A percentile compares a stretch with the other conserved stretches of the same genome.
Conservation (phyloP, 148 eudicot genomes). For the Heliosperma pusillum region DNA sequence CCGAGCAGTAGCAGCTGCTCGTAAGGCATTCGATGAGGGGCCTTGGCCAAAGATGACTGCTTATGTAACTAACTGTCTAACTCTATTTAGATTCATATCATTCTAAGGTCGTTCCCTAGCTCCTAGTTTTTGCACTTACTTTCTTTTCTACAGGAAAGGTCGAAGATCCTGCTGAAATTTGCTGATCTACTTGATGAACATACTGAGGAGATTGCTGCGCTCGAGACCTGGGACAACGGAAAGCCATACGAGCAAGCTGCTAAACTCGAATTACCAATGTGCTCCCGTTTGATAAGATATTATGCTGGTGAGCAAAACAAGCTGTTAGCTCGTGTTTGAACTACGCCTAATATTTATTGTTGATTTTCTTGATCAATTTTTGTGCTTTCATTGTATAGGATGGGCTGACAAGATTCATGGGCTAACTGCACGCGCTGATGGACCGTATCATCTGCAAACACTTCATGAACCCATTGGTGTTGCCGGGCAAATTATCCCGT, state of each 20-base stretch:
- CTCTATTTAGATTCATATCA: neutral
- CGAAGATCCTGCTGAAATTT: conserved; percentile 43
- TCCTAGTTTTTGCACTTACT: neutral
- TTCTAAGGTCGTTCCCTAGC: neutral
- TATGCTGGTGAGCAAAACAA: conserved; percentile 50
- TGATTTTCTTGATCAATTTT: neutral
- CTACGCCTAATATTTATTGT: neutral
- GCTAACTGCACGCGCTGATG: conserved; percentile 65
- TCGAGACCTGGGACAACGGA: conserved; percentile 79
- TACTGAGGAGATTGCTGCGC: conserved; percentile 66
- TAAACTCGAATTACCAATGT: conserved; percentile 53
- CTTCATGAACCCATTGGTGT: conserved; percentile 84
- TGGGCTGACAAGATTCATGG: conserved; percentile 91
- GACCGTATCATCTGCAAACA: conserved; percentile 58
- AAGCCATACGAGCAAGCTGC: conserved; percentile 64
- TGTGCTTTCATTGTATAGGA: conserved; percentile 30
- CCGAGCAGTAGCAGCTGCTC: conserved; percentile 74
- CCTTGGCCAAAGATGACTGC: conserved; percentile 90
- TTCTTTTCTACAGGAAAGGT: conserved; percentile 45
- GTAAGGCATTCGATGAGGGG: conserved; percentile 83
- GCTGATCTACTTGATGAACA: conserved; percentile 76
- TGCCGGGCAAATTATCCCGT: conserved; percentile 79
- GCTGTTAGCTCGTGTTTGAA: conserved; percentile 1
- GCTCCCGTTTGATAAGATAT: conserved; percentile 53
- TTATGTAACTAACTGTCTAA: conserved; percentile 43